Conservation (phyloP, 2,329 filamentous ascomycete genomes). For the Knoxdaviesia proteae region DNA sequence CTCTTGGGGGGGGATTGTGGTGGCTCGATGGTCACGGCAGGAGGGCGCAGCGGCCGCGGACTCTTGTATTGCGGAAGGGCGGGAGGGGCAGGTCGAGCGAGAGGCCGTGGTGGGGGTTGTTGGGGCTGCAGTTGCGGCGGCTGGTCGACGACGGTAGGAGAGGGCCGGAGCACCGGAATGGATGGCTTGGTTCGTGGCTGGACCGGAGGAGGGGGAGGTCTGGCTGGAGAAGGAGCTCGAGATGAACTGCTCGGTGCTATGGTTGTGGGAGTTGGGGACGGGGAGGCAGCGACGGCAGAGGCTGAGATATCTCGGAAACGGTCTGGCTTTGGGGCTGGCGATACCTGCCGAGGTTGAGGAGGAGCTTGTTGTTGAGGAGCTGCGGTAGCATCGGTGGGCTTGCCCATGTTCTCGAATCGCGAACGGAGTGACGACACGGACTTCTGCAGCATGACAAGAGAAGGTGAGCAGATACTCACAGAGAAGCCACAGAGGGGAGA, state of each 20-base stretch:
- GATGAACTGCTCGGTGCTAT: slow-evolving; percentile 6
- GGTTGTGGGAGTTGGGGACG: no score
- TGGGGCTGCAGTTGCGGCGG: background rate
- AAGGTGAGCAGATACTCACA: no score
- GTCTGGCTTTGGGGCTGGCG: slow-evolving; percentile 11
- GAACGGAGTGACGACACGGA: slow-evolving; percentile 65
- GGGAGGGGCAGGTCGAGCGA: slow-evolving; percentile 19
- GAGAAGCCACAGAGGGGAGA: background rate
- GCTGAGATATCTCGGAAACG: no score
- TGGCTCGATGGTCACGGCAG: slow-evolving; percentile 47
- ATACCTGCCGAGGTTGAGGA: slow-evolving; percentile 14
- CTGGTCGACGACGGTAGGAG: slow-evolving; percentile 3
- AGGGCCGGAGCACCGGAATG: slow-evolving; percentile 6
- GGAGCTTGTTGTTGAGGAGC: slow-evolving; percentile 9
- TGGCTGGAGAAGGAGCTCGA: slow-evolving; percentile 14
- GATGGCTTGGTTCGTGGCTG: slow-evolving; percentile 13
- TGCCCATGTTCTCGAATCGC: slow-evolving; percentile 60
- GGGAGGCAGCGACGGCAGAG: no score
- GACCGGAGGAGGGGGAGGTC: slow-evolving; percentile 12
- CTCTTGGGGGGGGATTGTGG: slow-evolving; percentile 46
- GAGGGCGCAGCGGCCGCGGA: slow-evolving; percentile 16
- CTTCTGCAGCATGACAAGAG: slow-evolving; percentile 26
- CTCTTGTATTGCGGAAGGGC: slow-evolving; percentile 7
- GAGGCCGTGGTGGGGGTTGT: slow-evolving; percentile 5
- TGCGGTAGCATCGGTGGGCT: slow-evolving; percentile 17